These are phyloP conservation scores for Handroanthus guayacan DNA, from an alignment of 257 asterid genomes.

Conservation along the genomic window DNA sequence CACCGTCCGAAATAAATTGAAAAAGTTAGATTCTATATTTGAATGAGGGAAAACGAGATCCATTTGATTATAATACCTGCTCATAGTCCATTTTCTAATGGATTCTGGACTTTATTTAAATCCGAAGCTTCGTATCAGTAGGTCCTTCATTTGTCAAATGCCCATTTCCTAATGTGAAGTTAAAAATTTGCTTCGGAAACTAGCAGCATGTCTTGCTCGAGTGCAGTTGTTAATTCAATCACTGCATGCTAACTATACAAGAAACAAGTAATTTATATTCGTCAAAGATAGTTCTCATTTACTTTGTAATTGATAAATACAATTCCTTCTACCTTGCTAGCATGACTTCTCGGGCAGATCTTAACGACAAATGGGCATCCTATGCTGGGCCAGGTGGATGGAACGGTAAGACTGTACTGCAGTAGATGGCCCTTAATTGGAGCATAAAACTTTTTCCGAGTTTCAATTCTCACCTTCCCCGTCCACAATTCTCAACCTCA, in stretches of 20 bases:
- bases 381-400: conserved; percentile 95
- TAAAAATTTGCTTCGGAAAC: not conserved
- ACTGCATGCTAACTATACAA: not conserved
- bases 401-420: conserved; percentile 64
- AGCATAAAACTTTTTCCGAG: not conserved
- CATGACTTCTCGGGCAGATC: conserved; percentile 84
- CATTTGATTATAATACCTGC: too few species aligned
- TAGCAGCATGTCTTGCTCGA: not conserved
- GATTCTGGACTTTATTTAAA: not conserved
- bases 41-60: not conserved
- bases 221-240: not conserved
- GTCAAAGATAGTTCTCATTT: not conserved
- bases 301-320: not conserved
- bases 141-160: not conserved
- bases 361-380: conserved; percentile 84
- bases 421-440: not conserved
- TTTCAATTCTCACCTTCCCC: not conserved
- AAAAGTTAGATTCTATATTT: not conserved
- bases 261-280: not conserved
- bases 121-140: not conserved
- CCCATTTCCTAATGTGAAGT: not conserved
- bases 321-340: conserved; percentile 46
- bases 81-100: not conserved
- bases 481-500: not conserved
- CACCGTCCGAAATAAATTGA: not conserved